Base-by-base conservation (phyloP, 2,329 filamentous ascomycete genomes). In the Talaromyces funiculosus region DNA sequence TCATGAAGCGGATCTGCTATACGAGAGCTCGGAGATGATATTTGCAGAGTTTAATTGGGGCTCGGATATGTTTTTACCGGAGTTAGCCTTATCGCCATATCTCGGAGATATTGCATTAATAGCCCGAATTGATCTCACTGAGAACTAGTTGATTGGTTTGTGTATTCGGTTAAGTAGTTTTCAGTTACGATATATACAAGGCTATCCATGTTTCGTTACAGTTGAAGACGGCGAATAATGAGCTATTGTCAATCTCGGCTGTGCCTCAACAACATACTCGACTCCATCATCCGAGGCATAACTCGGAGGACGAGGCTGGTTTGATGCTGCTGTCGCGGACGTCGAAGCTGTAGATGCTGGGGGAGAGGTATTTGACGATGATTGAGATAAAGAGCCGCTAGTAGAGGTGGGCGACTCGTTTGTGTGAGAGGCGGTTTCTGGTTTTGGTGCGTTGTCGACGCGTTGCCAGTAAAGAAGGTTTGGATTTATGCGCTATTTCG, bases 401-500 rank as follows among this genome's bases (percentile, higher is more conserved):
- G 40, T 42, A 42, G 35, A 8, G 8, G 22, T 29, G 20, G 53
- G 20, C 31, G 22, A 12, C 9, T 26, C 43, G 64, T 57, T 61
- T 59, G 22, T 43, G 61, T 53, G 35, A 49, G 20, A 64, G 61
- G 64, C 68, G 59, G 65, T 69, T 38, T 65, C 67, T 51, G 67
- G 58, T 9, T 63, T 42, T 49, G 65, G 61, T 35, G 45, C 29
- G 37, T 56, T 66, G 59, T 35, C 78, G 65, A 86, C 88, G 38
- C 88, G 84, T 72, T 89, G 86, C 90, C 90, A 95, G 71, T 89
- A 91, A 26, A 96, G 80, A 14, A 90, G 80, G 68, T 93, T 85
- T 1, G 91, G 91, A 68, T 96, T 89, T 33, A 92, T 88, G 53
- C 90, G 82, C 84, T 89, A 67, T 29, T 42, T 26, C 18, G 38